Base-by-base conservation (phyloP, 2,329 filamentous ascomycete genomes). In the Colletotrichum scovillei region DNA sequence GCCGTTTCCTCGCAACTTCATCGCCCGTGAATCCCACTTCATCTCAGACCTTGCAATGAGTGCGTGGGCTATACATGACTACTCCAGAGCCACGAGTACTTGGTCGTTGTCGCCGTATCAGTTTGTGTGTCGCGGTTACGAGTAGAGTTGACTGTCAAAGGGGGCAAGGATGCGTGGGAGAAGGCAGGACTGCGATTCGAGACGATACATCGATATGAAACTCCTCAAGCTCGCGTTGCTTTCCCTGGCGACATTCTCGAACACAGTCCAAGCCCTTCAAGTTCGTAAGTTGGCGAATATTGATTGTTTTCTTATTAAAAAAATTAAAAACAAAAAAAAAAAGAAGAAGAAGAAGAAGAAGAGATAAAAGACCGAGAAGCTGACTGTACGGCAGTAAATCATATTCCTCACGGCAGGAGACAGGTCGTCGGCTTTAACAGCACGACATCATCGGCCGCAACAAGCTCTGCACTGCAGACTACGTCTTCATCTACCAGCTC, bases 111-210 rank as follows among this genome's bases (percentile, higher is more conserved):
- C 42, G 60, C n/a, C 38, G 9, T 42, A 30, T 16, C 30, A 28
- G 24, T 32, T 19, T 52, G 22, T 52, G n/a, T 12, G 12, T 67
- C 46, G 56, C 32, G 14, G 49, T 26, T 32, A 11, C 42, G 8
- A 49, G 8, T 49, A 12, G 30, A 49, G 22, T 55, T 59, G 55
- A 62, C 55, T 32, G 35, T 28, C 46, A 30, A 52, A 14, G 24
- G 24, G 65, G 58, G 57, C 58, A 57, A 32, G 65, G 65, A 63
- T 69, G 11, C 19, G 30, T 42, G 58, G 58, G 38, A 35, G 38
- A 63, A 19, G 55, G 24, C 24, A 19, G 19, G 46, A 26, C 16
- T 7, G 56, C 32, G 55, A 38, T 32, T 55, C 55, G 32, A 26
- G 32, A 19, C 52, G 55, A 62, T 30, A 22, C 56, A 42, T 30